phyloP scores from a whole-genome alignment of 2,329 filamentous ascomycete genomes.

The Trichoderma aggressivum region DNA sequence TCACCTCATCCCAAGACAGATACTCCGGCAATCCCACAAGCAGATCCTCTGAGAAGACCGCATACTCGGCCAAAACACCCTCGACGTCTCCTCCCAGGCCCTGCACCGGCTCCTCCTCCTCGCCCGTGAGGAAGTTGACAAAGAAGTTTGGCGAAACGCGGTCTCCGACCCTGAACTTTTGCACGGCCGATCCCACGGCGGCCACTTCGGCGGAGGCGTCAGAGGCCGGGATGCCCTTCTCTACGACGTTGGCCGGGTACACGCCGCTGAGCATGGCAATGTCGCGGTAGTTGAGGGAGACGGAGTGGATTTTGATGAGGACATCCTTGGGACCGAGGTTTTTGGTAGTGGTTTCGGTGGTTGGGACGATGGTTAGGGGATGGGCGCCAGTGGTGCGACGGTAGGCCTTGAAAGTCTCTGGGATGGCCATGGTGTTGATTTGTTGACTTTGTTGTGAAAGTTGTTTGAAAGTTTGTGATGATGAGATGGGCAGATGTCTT shows the following conservation, averaged over 20 bases:
- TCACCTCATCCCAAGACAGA: neutral
- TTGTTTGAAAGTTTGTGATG: neutral
- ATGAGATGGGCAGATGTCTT: neutral
- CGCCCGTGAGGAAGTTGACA: neutral
- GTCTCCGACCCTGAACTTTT: slow-evolving; percentile 33
- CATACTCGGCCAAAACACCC: neutral
- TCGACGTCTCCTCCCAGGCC: neutral
- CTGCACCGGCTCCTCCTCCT: neutral
- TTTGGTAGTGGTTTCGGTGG: neutral
- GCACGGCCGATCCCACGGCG: slow-evolving; percentile 35
- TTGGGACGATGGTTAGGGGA: neutral
- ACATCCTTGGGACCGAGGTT: slow-evolving; percentile 17
- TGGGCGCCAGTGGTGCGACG: neutral
- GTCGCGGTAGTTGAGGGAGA: slow-evolving; percentile 36
- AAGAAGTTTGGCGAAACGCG: slow-evolving; percentile 33
- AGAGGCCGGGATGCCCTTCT: slow-evolving; percentile 32
- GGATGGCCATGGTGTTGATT: neutral
- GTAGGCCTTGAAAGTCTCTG: neutral
- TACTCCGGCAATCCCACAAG: neutral
- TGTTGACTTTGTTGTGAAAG: neutral
- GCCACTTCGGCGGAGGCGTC: slow-evolving; percentile 43
- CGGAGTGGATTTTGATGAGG: slow-evolving; percentile 32
- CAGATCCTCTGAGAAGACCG: neutral
- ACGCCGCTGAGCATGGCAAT: slow-evolving; percentile 37
- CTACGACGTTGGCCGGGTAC: slow-evolving; percentile 41